A percentile compares a stretch with the other conserved stretches of the same genome.
phyloP scores from a whole-genome alignment of 1,139 yeast genomes.

The Candida albicans region DNA sequence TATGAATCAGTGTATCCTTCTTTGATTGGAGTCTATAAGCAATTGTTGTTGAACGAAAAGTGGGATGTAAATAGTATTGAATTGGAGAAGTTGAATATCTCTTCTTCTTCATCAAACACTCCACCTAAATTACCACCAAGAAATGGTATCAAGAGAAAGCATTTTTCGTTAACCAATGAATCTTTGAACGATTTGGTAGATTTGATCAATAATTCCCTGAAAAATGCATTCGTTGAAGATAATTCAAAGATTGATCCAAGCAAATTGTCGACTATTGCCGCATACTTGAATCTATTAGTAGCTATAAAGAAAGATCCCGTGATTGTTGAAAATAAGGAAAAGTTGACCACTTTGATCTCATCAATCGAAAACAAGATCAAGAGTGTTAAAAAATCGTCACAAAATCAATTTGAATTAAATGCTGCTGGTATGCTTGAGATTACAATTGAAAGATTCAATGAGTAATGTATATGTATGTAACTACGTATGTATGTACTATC shows the following conservation, averaged over 20 bases:
- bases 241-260: slow-evolving; percentile 22
- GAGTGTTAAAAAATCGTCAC: slow-evolving; percentile 14
- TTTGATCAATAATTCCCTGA: slow-evolving; percentile 34
- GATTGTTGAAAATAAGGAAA: slow-evolving; percentile 19
- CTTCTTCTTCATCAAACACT: neutral
- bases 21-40: slow-evolving; percentile 66
- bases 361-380: slow-evolving; percentile 9
- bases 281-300: slow-evolving; percentile 56
- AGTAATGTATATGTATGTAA: slow-evolving; percentile 6
- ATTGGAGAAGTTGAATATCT: slow-evolving; percentile 6
- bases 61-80: slow-evolving; percentile 10
- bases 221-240: slow-evolving; percentile 28
- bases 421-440: slow-evolving; percentile 40
- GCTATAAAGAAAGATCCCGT: slow-evolving; percentile 35
- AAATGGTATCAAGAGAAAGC: slow-evolving; percentile 23
- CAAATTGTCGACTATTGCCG: slow-evolving; percentile 45
- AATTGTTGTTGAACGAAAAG: slow-evolving; percentile 42
- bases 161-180: slow-evolving; percentile 36
- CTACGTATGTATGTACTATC: slow-evolving; percentile 2
- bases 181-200: slow-evolving; percentile 42
- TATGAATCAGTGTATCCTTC: slow-evolving; percentile 58
- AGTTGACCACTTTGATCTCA: slow-evolving; percentile 3
- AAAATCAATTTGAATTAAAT: slow-evolving; percentile 28
- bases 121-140: slow-evolving; percentile 23
- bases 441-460: slow-evolving; percentile 38